A percentile compares a stretch with the other conserved stretches of the same genome.
Evolutionary conservation across 371 early-diverging fungal genomes (phyloP).

Genomic region (Nematocida sp.): DNA sequence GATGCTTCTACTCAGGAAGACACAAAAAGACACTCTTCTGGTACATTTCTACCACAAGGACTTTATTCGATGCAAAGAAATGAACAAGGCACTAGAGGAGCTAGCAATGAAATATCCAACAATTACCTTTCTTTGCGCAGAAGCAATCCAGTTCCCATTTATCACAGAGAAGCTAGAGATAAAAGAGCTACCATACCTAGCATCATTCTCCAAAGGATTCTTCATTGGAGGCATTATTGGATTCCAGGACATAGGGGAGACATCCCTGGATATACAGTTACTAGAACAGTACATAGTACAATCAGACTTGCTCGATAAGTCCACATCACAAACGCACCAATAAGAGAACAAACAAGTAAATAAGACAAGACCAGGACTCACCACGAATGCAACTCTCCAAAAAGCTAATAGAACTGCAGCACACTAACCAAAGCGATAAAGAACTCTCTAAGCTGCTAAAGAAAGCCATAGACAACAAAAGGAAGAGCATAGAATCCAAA

Average conservation of each 20-base stretch:
- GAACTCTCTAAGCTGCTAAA: background rate
- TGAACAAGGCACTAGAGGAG: conserved; percentile 57
- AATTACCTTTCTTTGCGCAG: conserved; percentile 57
- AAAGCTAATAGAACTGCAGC: background rate
- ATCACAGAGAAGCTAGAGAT: conserved; percentile 56
- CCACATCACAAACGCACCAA: background rate
- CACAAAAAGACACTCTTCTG: conserved; percentile 56
- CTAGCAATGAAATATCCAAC: conserved; percentile 45
- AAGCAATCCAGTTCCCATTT: conserved; percentile 51
- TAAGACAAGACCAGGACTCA: background rate
- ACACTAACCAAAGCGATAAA: background rate
- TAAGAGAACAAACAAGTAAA: background rate
- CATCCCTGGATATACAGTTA: conserved; percentile 1
- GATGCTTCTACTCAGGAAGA: conserved; percentile 53
- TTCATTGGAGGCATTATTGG: conserved; percentile 63
- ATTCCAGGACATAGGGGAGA: conserved; percentile 62
- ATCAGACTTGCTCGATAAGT: conserved; percentile 12
- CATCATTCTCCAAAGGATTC: conserved; percentile 61
- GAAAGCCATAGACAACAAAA: conserved; percentile 2
- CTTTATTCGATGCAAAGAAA: conserved; percentile 58
- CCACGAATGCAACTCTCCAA: background rate
- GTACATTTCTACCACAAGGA: conserved; percentile 61
- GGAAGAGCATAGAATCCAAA: conserved; percentile 22
- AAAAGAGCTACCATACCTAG: conserved; percentile 59
- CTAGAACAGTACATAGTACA: conserved; percentile 29